Base-by-base conservation (phyloP, 2,329 filamentous ascomycete species). In the Trichothecium roseum region DNA sequence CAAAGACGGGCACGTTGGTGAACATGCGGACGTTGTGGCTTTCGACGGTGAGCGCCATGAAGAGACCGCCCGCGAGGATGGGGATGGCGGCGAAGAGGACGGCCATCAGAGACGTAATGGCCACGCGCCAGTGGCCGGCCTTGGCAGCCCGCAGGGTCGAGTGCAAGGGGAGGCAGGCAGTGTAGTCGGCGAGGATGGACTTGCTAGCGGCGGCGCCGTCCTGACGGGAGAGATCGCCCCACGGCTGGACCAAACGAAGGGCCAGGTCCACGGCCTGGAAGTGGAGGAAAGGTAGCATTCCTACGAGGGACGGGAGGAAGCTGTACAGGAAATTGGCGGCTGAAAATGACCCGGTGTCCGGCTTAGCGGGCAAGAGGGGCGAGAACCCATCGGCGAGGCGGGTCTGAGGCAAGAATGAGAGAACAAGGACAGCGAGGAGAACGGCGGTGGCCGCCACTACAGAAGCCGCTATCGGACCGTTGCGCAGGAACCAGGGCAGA, bases 241-340 rank as follows among this genome's bases (percentile, higher is more conserved):
- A 87, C 0, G 83, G 81, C 44, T 78, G 72, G 3, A 86, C 66
- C 22, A 77, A 64, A 36, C 81, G 75, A 39, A 85, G 52, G 2
- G 71, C 65, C 50, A 75, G 66, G 49, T 87, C 82, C 37, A 86
- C 57, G 22, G 72, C 69, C 41, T 82, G 72, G 53, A 84, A 78
- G 34, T 71, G 54, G 31, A 86, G 68, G 52, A 80, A 83, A 33
- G 84, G 59, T 13, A 82, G 45, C 48, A 78, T 73, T 4, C 78
- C 84, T 18, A 87, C 52, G 1, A 82, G 46, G 3, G 79, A 74
- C 1, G 84, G 83, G 16, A 88, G 37, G 56, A 88, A 86, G 41
- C 74, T 77, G 63, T 87, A 95, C 34, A 94, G 62, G 59, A 95
- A 95, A 57, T 94, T 86, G 34, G 86, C 84, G 1, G 84, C 67